Evolutionary conservation across 176 grass and related monocot species (phyloP).

Genomic region (Saccharum officinarum): DNA sequence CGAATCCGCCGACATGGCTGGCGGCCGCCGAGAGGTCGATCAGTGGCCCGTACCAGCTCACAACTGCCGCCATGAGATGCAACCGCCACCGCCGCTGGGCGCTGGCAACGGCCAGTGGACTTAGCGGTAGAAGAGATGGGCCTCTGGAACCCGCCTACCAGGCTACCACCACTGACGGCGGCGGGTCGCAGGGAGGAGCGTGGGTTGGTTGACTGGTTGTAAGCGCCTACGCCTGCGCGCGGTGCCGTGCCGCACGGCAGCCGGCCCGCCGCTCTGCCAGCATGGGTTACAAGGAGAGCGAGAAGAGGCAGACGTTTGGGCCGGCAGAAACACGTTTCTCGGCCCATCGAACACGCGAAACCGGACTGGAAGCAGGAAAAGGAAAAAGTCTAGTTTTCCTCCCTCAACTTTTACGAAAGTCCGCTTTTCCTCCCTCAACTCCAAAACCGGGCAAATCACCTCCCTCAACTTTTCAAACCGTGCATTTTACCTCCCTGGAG

Average conservation of each 20-base stretch:
- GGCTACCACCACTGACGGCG: neutral
- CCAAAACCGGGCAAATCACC: too few relatives aligned
- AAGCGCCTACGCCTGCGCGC: neutral
- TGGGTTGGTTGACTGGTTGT: neutral
- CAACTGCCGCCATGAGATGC: slow-evolving; percentile 28
- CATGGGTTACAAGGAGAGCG: neutral
- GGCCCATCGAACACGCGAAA: neutral
- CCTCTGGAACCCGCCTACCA: neutral
- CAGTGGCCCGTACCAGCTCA: slow-evolving; percentile 80
- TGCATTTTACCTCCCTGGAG: too few relatives aligned
- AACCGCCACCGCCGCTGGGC: neutral
- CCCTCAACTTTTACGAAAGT: too few relatives aligned
- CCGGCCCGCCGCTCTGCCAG: neutral
- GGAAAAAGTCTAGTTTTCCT: too few relatives aligned
- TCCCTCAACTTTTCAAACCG: too few relatives aligned
- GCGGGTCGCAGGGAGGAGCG: neutral
- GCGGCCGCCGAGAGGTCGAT: slow-evolving; percentile 62
- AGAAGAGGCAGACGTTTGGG: neutral
- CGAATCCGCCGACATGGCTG: slow-evolving; percentile 54
- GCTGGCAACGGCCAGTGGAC: neutral
- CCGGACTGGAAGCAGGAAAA: neutral
- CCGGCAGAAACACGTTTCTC: neutral
- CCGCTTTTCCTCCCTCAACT: too few relatives aligned
- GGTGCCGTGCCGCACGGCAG: neutral
- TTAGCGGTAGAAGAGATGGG: neutral